Percentiles rank a stretch among this genome's conserved stretches.
phyloP scores from a whole-genome alignment of 352 stramenopile species.

The Phytophthora cactorum region DNA sequence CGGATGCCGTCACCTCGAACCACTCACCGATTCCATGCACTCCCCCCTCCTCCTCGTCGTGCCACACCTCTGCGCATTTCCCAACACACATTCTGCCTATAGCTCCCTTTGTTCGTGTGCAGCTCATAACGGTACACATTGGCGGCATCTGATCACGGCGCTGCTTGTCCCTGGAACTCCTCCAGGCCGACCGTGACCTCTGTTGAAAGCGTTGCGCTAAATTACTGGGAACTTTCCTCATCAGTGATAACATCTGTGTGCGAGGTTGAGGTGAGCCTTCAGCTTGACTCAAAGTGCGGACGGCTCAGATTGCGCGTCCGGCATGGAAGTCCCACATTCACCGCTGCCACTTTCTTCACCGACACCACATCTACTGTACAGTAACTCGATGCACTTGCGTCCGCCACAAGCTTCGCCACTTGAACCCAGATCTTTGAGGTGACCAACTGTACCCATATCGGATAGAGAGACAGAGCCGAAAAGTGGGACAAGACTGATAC shows the following conservation, averaged over 20 bases:
- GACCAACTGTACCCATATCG: conserved; percentile 25
- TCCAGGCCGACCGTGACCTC: neutral
- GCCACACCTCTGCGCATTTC: conserved; percentile 38
- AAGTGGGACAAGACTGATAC: conserved; percentile 16
- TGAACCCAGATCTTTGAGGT: neutral
- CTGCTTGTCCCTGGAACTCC: conserved; percentile 11
- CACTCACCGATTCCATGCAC: conserved; percentile 13
- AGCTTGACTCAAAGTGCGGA: no score
- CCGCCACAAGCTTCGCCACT: neutral
- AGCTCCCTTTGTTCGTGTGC: conserved; percentile 5
- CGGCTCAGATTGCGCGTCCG: neutral
- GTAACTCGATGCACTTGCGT: neutral
- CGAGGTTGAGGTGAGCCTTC: no score
- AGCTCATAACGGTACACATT: conserved; percentile 20
- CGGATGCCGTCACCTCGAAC: conserved; percentile 17
- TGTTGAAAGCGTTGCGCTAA: neutral
- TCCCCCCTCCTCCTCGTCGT: conserved; percentile 6
- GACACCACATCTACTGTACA: neutral
- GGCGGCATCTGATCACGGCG: neutral
- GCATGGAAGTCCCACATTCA: neutral
- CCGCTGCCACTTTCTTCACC: neutral
- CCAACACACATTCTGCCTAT: conserved; percentile 9
- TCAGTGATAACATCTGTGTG: neutral
- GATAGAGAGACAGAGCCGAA: conserved; percentile 19
- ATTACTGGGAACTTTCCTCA: conserved; percentile 5